phyloP scores from a whole-genome alignment of 108 stramenopile genomes.

The Nitzschia sp. region DNA sequence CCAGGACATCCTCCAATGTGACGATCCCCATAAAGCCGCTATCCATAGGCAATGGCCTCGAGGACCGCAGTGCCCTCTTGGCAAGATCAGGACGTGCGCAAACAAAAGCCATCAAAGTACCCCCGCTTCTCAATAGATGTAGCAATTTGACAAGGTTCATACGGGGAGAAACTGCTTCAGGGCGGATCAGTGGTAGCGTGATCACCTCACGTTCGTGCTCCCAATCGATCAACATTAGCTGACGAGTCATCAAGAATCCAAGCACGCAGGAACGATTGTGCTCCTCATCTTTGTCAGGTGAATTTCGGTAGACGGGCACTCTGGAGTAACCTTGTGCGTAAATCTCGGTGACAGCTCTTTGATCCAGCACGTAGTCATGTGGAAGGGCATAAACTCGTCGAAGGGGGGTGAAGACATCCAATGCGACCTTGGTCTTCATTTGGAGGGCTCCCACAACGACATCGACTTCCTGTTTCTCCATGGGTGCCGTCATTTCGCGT shows the following conservation, averaged over 20 bases:
- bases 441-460: constrained; percentile 56
- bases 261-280: constrained; percentile 30
- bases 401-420: constrained; percentile 64
- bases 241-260: constrained; percentile 61
- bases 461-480: constrained; percentile 31
- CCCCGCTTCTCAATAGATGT: constrained; percentile 45
- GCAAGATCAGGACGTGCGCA: constrained; percentile 66
- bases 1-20: constrained; percentile 64
- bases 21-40: constrained; percentile 62
- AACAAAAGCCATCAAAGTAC: constrained; percentile 62
- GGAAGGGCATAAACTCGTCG: constrained; percentile 48
- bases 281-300: constrained; percentile 22
- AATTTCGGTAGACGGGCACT: constrained; percentile 58
- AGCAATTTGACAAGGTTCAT: constrained; percentile 55
- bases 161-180: constrained; percentile 52
- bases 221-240: constrained; percentile 70
- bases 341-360: constrained; percentile 50
- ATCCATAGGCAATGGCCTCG: constrained; percentile 40
- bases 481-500: constrained; percentile 44
- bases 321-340: constrained; percentile 57
- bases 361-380: constrained; percentile 46
- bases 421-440: constrained; percentile 58
- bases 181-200: constrained; percentile 46
- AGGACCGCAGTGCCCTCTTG: constrained; percentile 37
- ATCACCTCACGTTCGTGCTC: constrained; percentile 50